Evolutionary conservation across 1,284 basidiomycete species (phyloP), one percentile per base, ranked within the genome.

Genomic region (Tremellales sp.): DNA sequence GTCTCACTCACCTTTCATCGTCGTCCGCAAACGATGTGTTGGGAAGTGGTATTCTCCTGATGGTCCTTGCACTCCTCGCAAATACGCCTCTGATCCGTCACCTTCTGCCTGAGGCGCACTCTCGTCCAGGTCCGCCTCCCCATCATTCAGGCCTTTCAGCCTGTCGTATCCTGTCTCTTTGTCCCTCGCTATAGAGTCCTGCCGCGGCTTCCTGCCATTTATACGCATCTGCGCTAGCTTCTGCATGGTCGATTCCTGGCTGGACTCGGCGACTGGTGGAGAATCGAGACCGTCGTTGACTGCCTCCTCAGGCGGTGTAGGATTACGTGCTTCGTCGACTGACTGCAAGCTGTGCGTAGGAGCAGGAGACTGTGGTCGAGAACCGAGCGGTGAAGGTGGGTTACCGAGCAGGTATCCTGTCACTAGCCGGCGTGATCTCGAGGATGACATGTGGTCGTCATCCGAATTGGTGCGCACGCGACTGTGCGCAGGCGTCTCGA

Each of bases 21-120:
- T 68, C 48, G 56, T 67, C 50, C 68, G 62, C 40, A 77, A 58
- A 22, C 75, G 53, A 58, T 76, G 75, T 22, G 59, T 61, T 7
- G 76, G 76, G 64, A 77, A 76, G 10, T 46, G 45, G 48, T 77
- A 77, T n/a, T 55, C 53, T 24, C 59, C 67, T 11, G 57, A 53
- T 23, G 61, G 58, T 4, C 58, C 60, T 3, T 48, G 53, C 40
- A 56, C 61, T 3, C 68, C 68, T 10, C 49, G 48, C 40, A 75
- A 53, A 54, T 72, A 75, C 22, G 57, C 64, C 48, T 65, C 60
- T 10, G 65, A 66, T 3, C 65, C 62, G 24, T 56, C 57, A 10
- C 60, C 67, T 26, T 63, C 64, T 11, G 66, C 65, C 46, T 60
- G 66, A 3, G 61, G 58, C 0, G 71, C 73, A 42, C 55, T 61